Base-by-base conservation (phyloP, 1,139 yeast species). In the Candida gigantensis region DNA sequence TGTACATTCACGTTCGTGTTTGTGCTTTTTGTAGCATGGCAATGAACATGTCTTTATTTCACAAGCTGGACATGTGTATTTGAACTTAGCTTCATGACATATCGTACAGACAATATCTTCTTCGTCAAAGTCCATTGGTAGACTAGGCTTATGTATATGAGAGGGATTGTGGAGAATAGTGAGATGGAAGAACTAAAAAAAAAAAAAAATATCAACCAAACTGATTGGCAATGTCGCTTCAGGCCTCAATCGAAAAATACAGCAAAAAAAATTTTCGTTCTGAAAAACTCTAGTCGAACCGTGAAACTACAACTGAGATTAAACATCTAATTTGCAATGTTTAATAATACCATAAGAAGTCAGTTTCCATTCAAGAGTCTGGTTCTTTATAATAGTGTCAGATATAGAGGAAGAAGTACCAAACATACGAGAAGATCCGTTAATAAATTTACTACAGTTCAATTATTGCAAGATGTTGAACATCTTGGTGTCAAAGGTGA, bases 41-140 rank as follows among this genome's bases (percentile, higher is more conserved):
- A 85, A 55, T 0, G 86, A 79, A 56, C 97, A 90, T 0, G 94
- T 83, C 40, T 65, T 70, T 11, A 66, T 57, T 6, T 63, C 65
- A 54, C 97, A 90, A 8, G 84, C 82, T 0, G 97, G 97, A 56
- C 97, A 90, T n/a, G 74, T 80, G 56, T 90, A 90, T 52, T 81
- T 85, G 40, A 69, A 58, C 14, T 55, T 58, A 15, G 65, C 57
- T 15, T 52, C 50, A 7, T 66, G 65, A 48, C 92, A 84, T 20
- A 81, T 65, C 31, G 68, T 67, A 51, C 88, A 82, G 20, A 39
- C 27, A 3, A 15, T 17, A 8, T 16, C 15, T 11, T 23, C 34
- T 9, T 34, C 32, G 7, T 23, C 15, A 17, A 31, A 25, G 24
- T 31, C 37, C 45, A 42, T 34, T 3, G 27, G 20, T 17, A n/a